Evolutionary conservation across 805 yeast genomes (phyloP), one percentile per base, ranked within the genome.

Genomic region (Limtongozyma cylindracea): DNA sequence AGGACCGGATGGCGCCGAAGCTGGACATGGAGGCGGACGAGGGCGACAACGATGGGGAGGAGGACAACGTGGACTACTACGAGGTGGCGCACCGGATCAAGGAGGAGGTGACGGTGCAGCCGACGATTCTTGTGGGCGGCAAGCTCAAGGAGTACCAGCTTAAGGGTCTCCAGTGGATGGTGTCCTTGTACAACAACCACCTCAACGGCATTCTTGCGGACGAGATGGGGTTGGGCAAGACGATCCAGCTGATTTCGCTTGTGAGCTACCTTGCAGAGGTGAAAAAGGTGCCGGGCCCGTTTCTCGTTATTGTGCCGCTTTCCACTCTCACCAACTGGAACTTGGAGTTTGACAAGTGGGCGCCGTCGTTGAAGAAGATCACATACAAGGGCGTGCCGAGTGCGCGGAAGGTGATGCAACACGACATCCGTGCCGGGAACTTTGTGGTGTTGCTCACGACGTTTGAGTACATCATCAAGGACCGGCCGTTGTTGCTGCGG

Each of bases 301-400:
- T 67, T 32, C 55, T 74, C 37, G 77, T 74, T 20, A 67, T 74
- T 41, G 91, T 74, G 15, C 91, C 91, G 4, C 50, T 74, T 29
- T 73, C 88, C 3, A 76, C 91, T 0, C 60, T 74, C 19, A 72
- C 91, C 2, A 74, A 74, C 39, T 74, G 91, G 91, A 71, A 74
- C 9, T 29, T 71, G 25, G 91, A 74, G 43, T 74, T 74, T 38
- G 88, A 73, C 30, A 71, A 71, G 43, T 74, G 91, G 91, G 91
- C 88, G 0, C 91, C 91, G n/a, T 33, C 60, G 9, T 53, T 74
- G 16, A 68, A 61, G 28, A 67, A 67, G 7, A 59, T 76, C 29
- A 62, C 69, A 16, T 76, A 70, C 43, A 74, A 74, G 39, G 91
- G 91, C 23, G 56, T 72, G 8, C 88, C 76, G 25, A 59, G 54